These are phyloP conservation scores for Coemansia sp. DNA, from an alignment of 192 early-diverging fungal genomes.

Conservation along the genomic window DNA sequence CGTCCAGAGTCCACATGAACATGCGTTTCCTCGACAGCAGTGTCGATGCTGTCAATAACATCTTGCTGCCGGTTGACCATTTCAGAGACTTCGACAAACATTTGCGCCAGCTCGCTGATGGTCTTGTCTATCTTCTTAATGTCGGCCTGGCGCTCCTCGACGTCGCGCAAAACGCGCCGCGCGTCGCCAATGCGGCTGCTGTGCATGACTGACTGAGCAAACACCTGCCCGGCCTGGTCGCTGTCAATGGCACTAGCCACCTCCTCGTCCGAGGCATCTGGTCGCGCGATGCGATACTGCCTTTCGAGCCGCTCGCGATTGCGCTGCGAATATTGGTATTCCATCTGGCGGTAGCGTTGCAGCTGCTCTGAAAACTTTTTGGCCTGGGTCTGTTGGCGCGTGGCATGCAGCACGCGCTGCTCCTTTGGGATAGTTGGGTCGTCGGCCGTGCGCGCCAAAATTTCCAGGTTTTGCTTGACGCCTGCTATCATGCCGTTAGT, in stretches of 20 bases:
- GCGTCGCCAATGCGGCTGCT: constrained; percentile 35
- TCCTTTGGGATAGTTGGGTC: constrained; percentile 40
- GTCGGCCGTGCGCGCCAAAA: constrained; percentile 32
- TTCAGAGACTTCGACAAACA: constrained; percentile 50
- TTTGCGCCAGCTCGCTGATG: constrained; percentile 39
- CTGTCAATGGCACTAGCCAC: constrained; percentile 43
- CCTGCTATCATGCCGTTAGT: constrained; percentile 34
- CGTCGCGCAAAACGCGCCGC: constrained; percentile 48
- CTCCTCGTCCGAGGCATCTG: constrained; percentile 47
- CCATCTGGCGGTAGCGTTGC: constrained; percentile 51
- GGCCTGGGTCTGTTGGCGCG: constrained; percentile 37
- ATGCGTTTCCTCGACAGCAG: constrained; percentile 43
- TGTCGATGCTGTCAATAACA: constrained; percentile 51
- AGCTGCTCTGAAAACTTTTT: constrained; percentile 46
- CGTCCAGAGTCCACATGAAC: constrained; percentile 35
- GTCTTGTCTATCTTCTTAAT: constrained; percentile 53
- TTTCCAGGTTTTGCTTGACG: constrained; percentile 45
- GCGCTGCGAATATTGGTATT: constrained; percentile 49
- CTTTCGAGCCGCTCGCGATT: constrained; percentile 49
- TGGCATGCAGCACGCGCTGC: constrained; percentile 35
- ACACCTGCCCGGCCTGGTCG: constrained; percentile 52
- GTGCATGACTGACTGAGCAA: constrained; percentile 49
- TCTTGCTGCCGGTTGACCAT: constrained; percentile 58
- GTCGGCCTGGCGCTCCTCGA: constrained; percentile 52
- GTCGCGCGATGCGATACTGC: constrained; percentile 52